Conservation (phyloP, 1,284 basidiomycete species). For the Boletus sp. region DNA sequence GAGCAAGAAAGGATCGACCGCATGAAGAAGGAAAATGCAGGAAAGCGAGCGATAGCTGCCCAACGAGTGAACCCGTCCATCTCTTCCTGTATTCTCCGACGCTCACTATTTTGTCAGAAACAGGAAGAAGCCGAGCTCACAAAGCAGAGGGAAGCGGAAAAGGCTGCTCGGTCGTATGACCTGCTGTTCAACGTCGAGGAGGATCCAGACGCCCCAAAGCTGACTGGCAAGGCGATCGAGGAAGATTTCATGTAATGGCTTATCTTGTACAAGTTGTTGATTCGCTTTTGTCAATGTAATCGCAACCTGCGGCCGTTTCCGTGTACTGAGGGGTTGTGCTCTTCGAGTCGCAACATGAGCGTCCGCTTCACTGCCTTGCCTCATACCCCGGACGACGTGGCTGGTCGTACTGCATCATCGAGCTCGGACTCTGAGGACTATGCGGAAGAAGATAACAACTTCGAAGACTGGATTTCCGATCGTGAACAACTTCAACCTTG, state of each 20-base stretch:
- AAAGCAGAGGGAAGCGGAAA: constrained; percentile 71
- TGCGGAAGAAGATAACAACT: constrained; percentile 67
- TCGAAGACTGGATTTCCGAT: constrained; percentile 83
- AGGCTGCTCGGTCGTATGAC: constrained; percentile 79
- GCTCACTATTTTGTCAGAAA: constrained; percentile 48
- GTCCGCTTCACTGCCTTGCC: constrained; percentile 32
- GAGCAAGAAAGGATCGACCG: constrained; percentile 87
- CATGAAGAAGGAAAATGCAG: constrained; percentile 73
- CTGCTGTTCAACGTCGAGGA: constrained; percentile 61
- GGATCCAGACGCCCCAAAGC: constrained; percentile 42
- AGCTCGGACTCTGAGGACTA: constrained; percentile 39
- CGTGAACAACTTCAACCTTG: constrained; percentile 59
- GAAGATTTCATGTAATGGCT: constrained; percentile 62
- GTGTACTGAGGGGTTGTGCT: neutral
- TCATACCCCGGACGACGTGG: constrained; percentile 16
- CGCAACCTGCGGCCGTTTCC: neutral
- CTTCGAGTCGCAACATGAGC: constrained; percentile 26
- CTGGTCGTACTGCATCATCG: constrained; percentile 19
- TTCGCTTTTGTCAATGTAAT: neutral
- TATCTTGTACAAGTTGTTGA: constrained; percentile 6
- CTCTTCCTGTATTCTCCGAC: neutral
- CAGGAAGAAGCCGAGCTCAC: constrained; percentile 73
- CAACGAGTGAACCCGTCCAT: constrained; percentile 51
- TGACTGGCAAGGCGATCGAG: constrained; percentile 66
- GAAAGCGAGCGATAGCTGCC: constrained; percentile 66